Conservation (phyloP, 208 protist species). For the Entamoeba histolytica region DNA sequence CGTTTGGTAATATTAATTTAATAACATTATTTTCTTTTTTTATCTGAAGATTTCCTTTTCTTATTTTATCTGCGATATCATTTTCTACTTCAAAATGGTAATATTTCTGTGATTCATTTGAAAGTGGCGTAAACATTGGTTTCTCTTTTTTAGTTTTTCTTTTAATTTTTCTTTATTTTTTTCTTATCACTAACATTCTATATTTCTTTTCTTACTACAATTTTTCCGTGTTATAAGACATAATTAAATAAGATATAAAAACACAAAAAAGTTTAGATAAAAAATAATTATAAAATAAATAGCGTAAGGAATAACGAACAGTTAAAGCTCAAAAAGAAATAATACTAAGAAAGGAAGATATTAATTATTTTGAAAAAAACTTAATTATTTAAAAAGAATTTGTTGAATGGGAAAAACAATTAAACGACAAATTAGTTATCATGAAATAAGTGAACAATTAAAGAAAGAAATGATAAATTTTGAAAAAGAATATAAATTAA, state of each 20-base stretch:
- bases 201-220: no score
- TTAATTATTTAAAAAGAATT: not conserved
- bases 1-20: not conserved
- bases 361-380: not conserved
- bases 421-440: not conserved
- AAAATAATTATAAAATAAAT: no score
- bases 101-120: not conserved
- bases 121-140: no score
- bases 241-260: no score
- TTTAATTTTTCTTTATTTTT: no score
- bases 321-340: no score
- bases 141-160: no score
- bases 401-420: not conserved
- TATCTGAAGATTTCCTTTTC: not conserved
- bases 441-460: not conserved
- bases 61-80: not conserved
- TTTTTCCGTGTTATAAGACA: no score
- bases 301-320: no score
- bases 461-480: not conserved
- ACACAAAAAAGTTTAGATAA: no score
- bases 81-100: not conserved
- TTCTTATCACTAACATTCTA: no score
- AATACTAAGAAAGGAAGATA: no score
- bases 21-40: not conserved
- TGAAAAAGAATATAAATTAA: not conserved